Evolutionary conservation across 768 basidiomycete species (phyloP).

Genomic region (Leucocoprinus birnbaumii): DNA sequence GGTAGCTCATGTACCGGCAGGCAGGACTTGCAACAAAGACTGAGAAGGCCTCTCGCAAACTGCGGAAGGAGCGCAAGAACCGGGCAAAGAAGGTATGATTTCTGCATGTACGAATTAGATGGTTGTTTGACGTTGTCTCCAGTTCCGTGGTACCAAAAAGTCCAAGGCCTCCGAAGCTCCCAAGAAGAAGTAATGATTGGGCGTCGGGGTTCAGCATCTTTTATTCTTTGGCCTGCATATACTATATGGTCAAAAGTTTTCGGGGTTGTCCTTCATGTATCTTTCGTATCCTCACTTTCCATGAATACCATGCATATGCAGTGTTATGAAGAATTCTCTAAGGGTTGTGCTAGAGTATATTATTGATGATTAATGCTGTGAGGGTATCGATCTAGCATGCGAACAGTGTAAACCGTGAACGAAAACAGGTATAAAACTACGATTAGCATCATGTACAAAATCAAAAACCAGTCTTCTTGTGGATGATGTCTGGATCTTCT

Average conservation of each 20-base stretch:
- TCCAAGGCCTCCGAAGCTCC: slow-evolving; percentile 86
- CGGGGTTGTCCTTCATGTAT: slow-evolving; percentile 12
- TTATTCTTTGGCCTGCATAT: slow-evolving; percentile 14
- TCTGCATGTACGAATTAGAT: neutral
- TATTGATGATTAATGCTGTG: slow-evolving; percentile 8
- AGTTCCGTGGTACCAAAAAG: slow-evolving; percentile 97
- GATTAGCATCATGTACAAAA: neutral
- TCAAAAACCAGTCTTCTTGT: slow-evolving; percentile 89
- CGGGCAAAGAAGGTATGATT: slow-evolving; percentile 88
- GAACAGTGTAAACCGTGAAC: neutral
- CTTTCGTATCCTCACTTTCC: slow-evolving; percentile 12
- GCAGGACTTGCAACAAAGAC: slow-evolving; percentile 72
- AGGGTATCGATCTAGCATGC: slow-evolving; percentile 11
- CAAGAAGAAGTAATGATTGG: slow-evolving; percentile 81
- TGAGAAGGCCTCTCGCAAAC: slow-evolving; percentile 91
- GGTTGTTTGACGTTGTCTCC: slow-evolving; percentile 15
- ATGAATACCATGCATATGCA: slow-evolving; percentile 20
- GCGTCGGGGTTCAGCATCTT: slow-evolving; percentile 4
- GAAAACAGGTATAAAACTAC: neutral
- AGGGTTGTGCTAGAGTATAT: slow-evolving; percentile 10
- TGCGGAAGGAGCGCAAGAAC: slow-evolving; percentile 99
- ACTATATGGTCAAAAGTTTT: slow-evolving; percentile 8
- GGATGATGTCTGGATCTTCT: slow-evolving; percentile 98
- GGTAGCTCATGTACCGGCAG: slow-evolving; percentile 31
- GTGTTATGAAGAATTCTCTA: slow-evolving; percentile 10